Evolutionary conservation across 2,329 filamentous ascomycete genomes (phyloP).

Genomic region (Harringtonia lauricola): DNA sequence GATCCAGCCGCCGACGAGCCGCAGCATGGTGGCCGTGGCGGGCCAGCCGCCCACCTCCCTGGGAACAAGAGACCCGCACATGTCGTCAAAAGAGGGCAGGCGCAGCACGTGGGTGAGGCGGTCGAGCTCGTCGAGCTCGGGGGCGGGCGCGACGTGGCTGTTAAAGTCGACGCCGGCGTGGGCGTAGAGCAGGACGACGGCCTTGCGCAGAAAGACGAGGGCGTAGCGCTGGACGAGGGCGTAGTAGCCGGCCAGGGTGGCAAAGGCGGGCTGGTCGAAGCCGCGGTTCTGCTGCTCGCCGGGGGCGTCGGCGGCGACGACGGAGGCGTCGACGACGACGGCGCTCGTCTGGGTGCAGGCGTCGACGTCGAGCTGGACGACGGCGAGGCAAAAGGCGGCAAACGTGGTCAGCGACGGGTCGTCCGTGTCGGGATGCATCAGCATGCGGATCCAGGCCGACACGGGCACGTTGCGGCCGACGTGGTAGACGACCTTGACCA

Average conservation of each 20-base stretch:
- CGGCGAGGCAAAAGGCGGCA: slow-evolving; percentile 39
- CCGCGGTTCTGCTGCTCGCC: slow-evolving; percentile 32
- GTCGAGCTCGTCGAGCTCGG: slow-evolving; percentile 66
- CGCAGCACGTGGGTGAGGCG: slow-evolving; percentile 67
- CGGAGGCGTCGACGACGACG: slow-evolving; percentile 16
- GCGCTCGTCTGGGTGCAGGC: slow-evolving; percentile 13
- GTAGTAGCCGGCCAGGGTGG: slow-evolving; percentile 43
- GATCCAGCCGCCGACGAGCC: slow-evolving; percentile 60
- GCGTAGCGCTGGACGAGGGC: slow-evolving; percentile 69
- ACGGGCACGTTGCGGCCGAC: slow-evolving; percentile 43
- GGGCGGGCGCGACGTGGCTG: slow-evolving; percentile 48
- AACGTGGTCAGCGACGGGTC: slow-evolving; percentile 38
- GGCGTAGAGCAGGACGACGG: slow-evolving; percentile 71
- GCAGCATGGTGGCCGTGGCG: slow-evolving; percentile 24
- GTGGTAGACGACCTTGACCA: slow-evolving; percentile 66
- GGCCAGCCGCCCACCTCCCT: slow-evolving; percentile 37
- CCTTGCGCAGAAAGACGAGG: slow-evolving; percentile 81
- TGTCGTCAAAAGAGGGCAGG: slow-evolving; percentile 67
- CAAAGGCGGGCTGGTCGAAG: slow-evolving; percentile 44
- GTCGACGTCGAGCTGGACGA: slow-evolving; percentile 34
- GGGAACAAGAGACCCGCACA: slow-evolving; percentile 49
- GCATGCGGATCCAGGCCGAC: slow-evolving; percentile 34
- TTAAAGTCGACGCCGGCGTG: slow-evolving; percentile 84
- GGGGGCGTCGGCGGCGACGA: slow-evolving; percentile 19
- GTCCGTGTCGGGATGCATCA: slow-evolving; percentile 28